Evolutionary conservation across 805 yeast species (phyloP), one percentile per base, ranked within the genome.

Genomic region (Kluyveromyces nonfermentans): DNA sequence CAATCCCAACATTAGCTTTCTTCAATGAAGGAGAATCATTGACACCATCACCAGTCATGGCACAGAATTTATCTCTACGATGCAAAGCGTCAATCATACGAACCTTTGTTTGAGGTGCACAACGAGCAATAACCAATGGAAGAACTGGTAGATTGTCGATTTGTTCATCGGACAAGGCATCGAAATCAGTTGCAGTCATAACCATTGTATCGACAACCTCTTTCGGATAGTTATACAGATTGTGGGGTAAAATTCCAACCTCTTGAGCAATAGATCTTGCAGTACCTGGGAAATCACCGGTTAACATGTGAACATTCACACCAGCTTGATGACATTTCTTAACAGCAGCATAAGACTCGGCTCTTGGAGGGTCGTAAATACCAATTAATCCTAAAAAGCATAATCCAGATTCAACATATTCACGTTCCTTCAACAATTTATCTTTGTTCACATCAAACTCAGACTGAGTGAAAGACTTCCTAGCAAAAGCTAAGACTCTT

Each of bases 11-110:
- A 65, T 89, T 95, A 3, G 97, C 97, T 60, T 88, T 73, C 60
- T 90, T 89, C 55, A 90, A 74, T 14, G 97, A 96, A 14, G 97
- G 97, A 0, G 97, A 96, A 69, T 89, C 97, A 60, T 89, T 89
- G 18, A 90, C 96, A 65, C 97, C 97, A 64, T 89, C 97, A 55
- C 98, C 98, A n/a, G 97, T 89, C 96, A 90, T 89, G 15, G 97
- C 97, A 47, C 93, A 97, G 49, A 89, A 80, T 61, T 88, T 94
- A 31, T 94, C 95, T 58, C 95, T 77, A 59, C 78, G 75, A 62
- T 89, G 95, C 50, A 89, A 71, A 1, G 96, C 96, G 58, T 83
- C 80, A 20, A 88, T 94, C 68, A 88, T 89, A 46, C 85, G 73
- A 43, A 89, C 87, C 60, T 88, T 88, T 57, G 90, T 95, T 58